Base-by-base conservation (phyloP, 2,329 filamentous ascomycete species). In the Proliferodiscus dingleyae region DNA sequence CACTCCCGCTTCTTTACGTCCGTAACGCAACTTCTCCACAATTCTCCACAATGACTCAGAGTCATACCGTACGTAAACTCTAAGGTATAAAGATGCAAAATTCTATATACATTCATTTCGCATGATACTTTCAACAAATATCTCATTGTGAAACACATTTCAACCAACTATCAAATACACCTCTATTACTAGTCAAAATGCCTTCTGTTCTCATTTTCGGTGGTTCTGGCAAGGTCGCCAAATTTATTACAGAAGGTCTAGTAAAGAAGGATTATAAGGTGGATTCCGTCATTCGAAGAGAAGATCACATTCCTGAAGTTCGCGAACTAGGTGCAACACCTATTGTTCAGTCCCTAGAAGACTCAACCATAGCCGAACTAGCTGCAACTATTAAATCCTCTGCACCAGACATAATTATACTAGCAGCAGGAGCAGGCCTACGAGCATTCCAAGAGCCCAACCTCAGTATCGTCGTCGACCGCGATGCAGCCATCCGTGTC, bases 391-490 rank as follows among this genome's bases (percentile, higher is more conserved):
- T 73, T 49, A 52, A 58, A 23, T 49, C 58, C 19, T 55, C 53
- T 15, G 52, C 60, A 11, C 65, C 69, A 2, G 58, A 63, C 30
- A 45, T 57, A 4, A 54, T 67, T 15, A 54, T 68, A 33, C 67
- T 64, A 61, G 55, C 60, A 4, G 65, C 65, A 19, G 60, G 59
- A 26, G 61, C 57, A 1, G 55, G 57, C 21, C 6, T 33, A 3
- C 50, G 50, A 18, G 47, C 41, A 24, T 55, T 56, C 58, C 52
- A 64, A 47, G 66, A 65, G 15, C 62, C 68, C 2, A 66, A 66
- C 29, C 62, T 71, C 19, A 73, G 71, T 13, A 56, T 63, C 24
- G 61, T 64, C 13, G 70, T 75, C 21, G 71, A 75, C 53, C 57
- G 66, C 22, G 66, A 70, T 43, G 71, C 66, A 10, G 72, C 71